Evolutionary conservation across 2,329 filamentous ascomycete genomes (phyloP), one percentile per base, ranked within the genome.

Genomic region (Trichoderma simmonsii): DNA sequence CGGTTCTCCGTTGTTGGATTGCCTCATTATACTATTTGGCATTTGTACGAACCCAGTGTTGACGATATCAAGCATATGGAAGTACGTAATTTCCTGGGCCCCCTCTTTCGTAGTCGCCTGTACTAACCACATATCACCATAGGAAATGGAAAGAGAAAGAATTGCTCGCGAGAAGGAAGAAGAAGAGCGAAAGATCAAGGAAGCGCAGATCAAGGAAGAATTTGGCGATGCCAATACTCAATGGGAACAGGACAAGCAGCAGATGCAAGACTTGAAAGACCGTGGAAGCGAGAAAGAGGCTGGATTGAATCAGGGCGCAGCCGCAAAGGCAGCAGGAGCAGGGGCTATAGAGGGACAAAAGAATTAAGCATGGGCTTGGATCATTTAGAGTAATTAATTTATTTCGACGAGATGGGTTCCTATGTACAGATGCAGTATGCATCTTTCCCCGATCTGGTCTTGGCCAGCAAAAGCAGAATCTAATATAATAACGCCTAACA

Each of bases 1-100:
- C 88, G 92, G 73, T 98, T 93, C 79, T 97, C 95, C 0, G 96
- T 99, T 21, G 92, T 99, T 72, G 96, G 96, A 36, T 87, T 99
- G 61, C 96, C 96, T 7, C 96, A 99, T 80, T 99, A 99, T 82
- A 97, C 94, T 1, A 98, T 99, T 75, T 99, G 96, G 96, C 96
- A 99, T 90, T 86, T 99, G 78, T 99, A 99, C 85, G 96, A 99
- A 82, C 96, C 96, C n/a, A 97, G 94, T 78, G 93, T 98, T 18
- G 96, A 99, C 78, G 96, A 99, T 78, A 93, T 98, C 74, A 91
- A 93, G 73, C 96, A 98, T 79, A 99, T 99, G 96, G 95, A 95
- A 85, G 90, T 91, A 81, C 73, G 84, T 78, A 14, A 43, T 9
- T 24, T 36, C 3, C 5, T 5, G 59, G 4, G 14, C 18, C 28